Base-by-base conservation (phyloP, 1,284 basidiomycete species). In the Apiotrichum brassicae region DNA sequence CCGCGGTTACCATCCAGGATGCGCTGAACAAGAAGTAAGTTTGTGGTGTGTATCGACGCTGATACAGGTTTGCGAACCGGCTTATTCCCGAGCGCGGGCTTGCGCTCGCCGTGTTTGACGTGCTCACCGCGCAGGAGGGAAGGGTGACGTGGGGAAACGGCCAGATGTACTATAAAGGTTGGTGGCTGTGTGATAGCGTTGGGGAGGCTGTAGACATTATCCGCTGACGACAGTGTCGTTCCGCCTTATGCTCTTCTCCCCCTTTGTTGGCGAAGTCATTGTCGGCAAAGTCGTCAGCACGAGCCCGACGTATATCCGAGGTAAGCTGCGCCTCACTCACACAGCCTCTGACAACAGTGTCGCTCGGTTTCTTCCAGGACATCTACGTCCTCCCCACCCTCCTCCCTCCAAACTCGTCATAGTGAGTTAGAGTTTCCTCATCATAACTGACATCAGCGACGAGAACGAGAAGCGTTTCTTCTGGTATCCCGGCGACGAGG, bases 91-190 rank as follows among this genome's bases (percentile, higher is more conserved):
- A 90, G 56, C 85, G 94, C 43, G 93, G 94, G 0, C 79, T 97
- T 16, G 92, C 89, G 61, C 81, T 97, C 48, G 86, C 83, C 47
- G 81, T 92, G 0, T 94, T 90, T 57, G 93, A 97, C 68, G 75
- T 97, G 22, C 77, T 84, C 1, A 81, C 87, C 58, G 86, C 84
- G 2, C 85, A 89, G 11, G 91, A 97, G 65, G 94, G 94, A 3
- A 91, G 86, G 57, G 84, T 97, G 11, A 80, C 91, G 24, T 95
- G 94, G 69, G 93, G 93, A 0, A 94, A 98, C 70, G 94, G 94
- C 0, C 85, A 85, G 66, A 76, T 94, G 64, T 97, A 90, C 83
- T 92, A 97, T 70, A 90, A 88, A 78, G 82, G 91, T 90, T 49
- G 60, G 80, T 68, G 3, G 6, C 22, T 8, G 1, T n/a, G 38